Conservation (phyloP, 805 yeast species). For the Starmera pachycereana region DNA sequence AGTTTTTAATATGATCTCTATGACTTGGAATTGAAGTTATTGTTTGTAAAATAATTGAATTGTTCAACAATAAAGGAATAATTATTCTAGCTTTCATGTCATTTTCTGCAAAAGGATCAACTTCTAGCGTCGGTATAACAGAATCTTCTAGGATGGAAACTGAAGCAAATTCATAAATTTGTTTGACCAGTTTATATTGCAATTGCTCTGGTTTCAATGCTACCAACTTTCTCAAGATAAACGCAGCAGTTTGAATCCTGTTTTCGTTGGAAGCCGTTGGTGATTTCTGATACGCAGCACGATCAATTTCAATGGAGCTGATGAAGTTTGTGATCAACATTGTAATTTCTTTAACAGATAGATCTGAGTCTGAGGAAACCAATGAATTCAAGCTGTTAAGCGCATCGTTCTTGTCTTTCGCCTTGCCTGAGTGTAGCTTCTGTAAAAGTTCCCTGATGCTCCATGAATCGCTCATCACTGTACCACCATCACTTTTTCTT, state of each 20-base stretch:
- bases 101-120: no score
- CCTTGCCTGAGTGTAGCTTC: constrained; percentile 35
- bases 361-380: constrained; percentile 10
- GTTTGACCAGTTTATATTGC: constrained; percentile 9
- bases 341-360: constrained; percentile 16
- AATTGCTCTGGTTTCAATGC: constrained; percentile 4
- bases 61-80: constrained; percentile 21
- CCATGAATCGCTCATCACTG: no score
- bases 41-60: constrained; percentile 18
- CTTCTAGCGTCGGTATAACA: no score
- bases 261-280: constrained; percentile 18
- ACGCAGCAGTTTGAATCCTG: constrained; percentile 24
- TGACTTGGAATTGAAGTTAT: constrained; percentile 14
- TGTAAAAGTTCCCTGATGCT: background rate
- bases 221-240: constrained; percentile 19
- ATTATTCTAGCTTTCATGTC: constrained; percentile 4
- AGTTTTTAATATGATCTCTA: constrained; percentile 10
- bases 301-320: constrained; percentile 26
- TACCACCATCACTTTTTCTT: no score
- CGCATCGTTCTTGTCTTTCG: constrained; percentile 46
- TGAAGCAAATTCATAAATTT: background rate
- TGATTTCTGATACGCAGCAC: constrained; percentile 17
- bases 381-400: constrained; percentile 27
- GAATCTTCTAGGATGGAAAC: constrained; percentile 1
- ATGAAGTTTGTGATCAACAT: constrained; percentile 19